Conservation (phyloP, 2,329 filamentous ascomycete species). For the Diplodia corticola region DNA sequence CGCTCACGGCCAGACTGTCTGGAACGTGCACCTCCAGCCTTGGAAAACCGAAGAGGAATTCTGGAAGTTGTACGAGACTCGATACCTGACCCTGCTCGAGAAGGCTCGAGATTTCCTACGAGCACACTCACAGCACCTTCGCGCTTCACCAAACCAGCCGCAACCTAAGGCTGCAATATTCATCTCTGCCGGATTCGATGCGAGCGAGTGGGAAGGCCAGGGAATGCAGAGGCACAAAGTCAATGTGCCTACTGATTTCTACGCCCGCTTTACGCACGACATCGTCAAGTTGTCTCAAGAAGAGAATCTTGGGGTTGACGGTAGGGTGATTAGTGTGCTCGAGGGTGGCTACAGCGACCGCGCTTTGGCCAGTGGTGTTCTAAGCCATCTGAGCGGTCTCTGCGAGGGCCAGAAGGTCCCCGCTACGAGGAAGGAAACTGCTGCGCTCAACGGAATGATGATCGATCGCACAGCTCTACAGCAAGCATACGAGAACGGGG, state of each 20-base stretch:
- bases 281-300: constrained; percentile 80
- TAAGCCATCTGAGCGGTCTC: constrained; percentile 87
- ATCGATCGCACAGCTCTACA: constrained; percentile 1
- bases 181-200: constrained; percentile 93
- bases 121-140: constrained; percentile 67
- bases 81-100: constrained; percentile 73
- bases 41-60: constrained; percentile 86
- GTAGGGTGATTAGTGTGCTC: constrained; percentile 86
- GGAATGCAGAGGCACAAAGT: constrained; percentile 96
- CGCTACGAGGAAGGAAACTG: not conserved
- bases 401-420: constrained; percentile 52
- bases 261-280: constrained; percentile 85
- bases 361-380: constrained; percentile 80
- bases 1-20: constrained; percentile 89
- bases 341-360: constrained; percentile 96
- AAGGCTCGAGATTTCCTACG: constrained; percentile 80
- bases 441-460: constrained; percentile 54
- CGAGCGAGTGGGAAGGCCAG: constrained; percentile 87
- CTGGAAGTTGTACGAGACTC: constrained; percentile 80
- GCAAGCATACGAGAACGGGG: constrained; percentile 26
- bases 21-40: constrained; percentile 90
- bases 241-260: constrained; percentile 95
- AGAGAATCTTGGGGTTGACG: constrained; percentile 73
- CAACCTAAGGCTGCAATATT: constrained; percentile 85
- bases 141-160: constrained; percentile 56